These are phyloP conservation scores for Syzygium oleosum DNA, from an alignment of 345 rosid species.

Conservation along the genomic window DNA sequence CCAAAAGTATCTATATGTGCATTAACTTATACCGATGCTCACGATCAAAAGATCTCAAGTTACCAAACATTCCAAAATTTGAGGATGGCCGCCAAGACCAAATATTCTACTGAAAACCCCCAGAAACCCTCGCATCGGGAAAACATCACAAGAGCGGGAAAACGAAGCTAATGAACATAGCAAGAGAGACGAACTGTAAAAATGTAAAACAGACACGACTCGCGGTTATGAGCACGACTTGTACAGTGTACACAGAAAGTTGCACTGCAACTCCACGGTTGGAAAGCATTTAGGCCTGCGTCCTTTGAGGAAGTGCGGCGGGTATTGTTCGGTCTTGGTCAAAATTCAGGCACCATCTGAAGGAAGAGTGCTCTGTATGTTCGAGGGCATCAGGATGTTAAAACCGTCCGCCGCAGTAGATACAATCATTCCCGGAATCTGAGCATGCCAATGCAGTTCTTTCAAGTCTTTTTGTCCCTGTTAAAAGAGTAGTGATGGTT, in stretches of 20 bases:
- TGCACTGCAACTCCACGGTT: background rate
- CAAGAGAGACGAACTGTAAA: background rate
- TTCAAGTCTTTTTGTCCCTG: constrained; percentile 96
- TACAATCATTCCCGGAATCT: constrained; percentile 88
- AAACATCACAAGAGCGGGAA: background rate
- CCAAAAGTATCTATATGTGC: background rate
- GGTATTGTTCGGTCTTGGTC: background rate
- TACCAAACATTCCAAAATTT: background rate
- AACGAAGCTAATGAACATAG: background rate
- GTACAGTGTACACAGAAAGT: background rate
- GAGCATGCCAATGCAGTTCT: constrained; percentile 93
- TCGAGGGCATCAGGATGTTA: constrained; percentile 88
- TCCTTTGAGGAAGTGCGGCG: background rate
- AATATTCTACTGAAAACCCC: background rate
- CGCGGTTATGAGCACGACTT: background rate
- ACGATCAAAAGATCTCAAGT: background rate
- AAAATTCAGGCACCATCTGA: constrained; percentile 26
- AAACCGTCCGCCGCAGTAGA: constrained; percentile 83
- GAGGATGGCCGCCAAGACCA: background rate
- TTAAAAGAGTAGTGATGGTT: background rate
- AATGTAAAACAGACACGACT: background rate
- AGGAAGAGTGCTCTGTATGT: constrained; percentile 82
- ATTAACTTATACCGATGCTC: background rate
- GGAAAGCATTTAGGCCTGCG: background rate
- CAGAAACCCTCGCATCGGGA: background rate